Conservation (phyloP, 768 basidiomycete genomes). For the Epithele typhae region DNA sequence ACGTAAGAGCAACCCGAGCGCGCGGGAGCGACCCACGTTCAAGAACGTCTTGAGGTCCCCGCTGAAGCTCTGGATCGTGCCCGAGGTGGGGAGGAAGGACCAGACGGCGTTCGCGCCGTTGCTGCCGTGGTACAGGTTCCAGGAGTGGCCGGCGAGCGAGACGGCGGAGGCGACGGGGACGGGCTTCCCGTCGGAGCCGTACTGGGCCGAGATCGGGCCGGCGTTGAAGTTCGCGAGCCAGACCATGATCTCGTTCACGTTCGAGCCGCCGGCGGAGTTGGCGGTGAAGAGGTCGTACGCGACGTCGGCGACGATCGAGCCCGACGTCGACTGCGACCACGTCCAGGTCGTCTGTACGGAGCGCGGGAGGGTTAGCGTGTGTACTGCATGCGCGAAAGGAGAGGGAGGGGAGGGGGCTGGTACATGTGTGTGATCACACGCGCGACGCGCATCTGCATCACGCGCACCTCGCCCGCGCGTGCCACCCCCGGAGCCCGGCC, state of each 20-base stretch:
- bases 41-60: conserved; percentile 53
- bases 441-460: neutral
- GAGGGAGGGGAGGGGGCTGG: too few relatives aligned
- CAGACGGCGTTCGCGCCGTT: conserved; percentile 47
- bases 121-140: conserved; percentile 52
- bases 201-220: conserved; percentile 50
- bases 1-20: too few relatives aligned
- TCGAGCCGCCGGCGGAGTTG: conserved; percentile 40
- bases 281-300: conserved; percentile 68
- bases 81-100: conserved; percentile 36
- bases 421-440: conserved; percentile 15
- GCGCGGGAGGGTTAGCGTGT: too few relatives aligned
- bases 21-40: conserved; percentile 35
- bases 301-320: conserved; percentile 46
- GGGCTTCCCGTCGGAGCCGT: conserved; percentile 42
- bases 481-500: neutral
- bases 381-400: neutral
- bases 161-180: conserved; percentile 42
- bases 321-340: conserved; percentile 46
- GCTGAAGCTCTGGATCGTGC: conserved; percentile 43
- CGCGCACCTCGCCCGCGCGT: too few relatives aligned
- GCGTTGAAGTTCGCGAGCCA: conserved; percentile 60
- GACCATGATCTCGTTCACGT: conserved; percentile 51
- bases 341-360: conserved; percentile 41
- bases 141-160: conserved; percentile 44